Conservation (phyloP, 2,329 filamentous ascomycete species). For the Cercospora sp. region DNA sequence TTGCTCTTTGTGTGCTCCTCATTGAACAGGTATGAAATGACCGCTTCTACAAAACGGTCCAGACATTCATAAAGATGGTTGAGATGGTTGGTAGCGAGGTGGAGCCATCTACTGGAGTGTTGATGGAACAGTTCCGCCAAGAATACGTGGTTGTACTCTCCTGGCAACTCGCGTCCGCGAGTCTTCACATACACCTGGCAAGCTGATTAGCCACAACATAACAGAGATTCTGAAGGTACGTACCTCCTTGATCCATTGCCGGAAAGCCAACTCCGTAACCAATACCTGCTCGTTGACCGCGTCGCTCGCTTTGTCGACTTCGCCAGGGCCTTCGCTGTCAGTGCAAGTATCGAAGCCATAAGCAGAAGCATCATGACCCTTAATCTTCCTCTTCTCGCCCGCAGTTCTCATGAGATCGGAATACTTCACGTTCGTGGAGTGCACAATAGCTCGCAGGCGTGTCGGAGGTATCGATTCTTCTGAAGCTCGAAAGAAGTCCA, state of each 20-base stretch:
- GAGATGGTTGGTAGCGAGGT: neutral
- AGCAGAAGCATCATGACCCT: neutral
- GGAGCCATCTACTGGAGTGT: neutral
- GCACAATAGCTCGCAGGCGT: neutral
- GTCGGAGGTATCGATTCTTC: neutral
- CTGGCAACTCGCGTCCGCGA: neutral
- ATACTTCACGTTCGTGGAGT: neutral
- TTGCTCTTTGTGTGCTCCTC: neutral
- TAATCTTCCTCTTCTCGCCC: neutral
- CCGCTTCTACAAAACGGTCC: neutral
- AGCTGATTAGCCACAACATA: neutral
- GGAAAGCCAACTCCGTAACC: neutral
- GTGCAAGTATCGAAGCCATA: neutral
- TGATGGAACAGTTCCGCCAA: slow-evolving; percentile 3
- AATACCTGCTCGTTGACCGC: neutral
- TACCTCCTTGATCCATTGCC: neutral
- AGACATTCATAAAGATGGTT: neutral
- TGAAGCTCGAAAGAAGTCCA: neutral
- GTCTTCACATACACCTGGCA: slow-evolving; percentile 4
- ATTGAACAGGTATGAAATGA: neutral
- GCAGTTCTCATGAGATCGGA: neutral
- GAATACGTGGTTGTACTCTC: slow-evolving; percentile 2
- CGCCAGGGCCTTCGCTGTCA: neutral
- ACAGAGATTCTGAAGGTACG: neutral
- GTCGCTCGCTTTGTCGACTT: neutral